Base-by-base conservation (phyloP, 805 yeast species). In the Metschnikowia colocasiae region DNA sequence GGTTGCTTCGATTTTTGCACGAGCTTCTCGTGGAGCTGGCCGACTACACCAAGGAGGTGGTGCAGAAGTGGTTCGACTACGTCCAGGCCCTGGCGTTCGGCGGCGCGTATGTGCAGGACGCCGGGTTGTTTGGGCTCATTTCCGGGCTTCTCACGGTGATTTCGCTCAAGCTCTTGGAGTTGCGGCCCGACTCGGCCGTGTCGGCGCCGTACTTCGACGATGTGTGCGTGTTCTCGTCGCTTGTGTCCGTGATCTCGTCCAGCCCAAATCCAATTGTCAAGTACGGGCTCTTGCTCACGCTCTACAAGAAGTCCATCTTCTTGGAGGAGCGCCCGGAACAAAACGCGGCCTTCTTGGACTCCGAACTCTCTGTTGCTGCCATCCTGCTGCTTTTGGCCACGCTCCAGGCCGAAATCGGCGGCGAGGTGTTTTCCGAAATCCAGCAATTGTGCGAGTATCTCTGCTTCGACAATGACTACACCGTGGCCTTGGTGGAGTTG, bases 251-350 rank as follows among this genome's bases (percentile, higher is more conserved):
- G 15, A 46, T 65, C 4, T 58, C 64, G 8, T 13, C 37, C 18
- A 32, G 39, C 23, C 57, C 74, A 1, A 78, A 78, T 50, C 66
- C 86, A 2, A 60, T 84, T 9, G 66, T 82, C 0, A 60, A 80
- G 37, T 85, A 83, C 58, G 75, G 80, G 19, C 86, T 92, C 92
- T 77, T 87, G 26, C 76, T 83, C 12, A 61, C 82, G 9, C 59
- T 82, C 9, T 79, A 79, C 53, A 67, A 83, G 19, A 80, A 82
- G 50, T 69, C 71, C 6, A 66, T 73, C 18, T 57, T 76, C 2
- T 56, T 77, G n/a, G 73, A 72, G 37, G 76, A 74, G 34, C 58
- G 58, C 16, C 45, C 47, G 8, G 31, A 46, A 7, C 19, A 40
- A 65, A 72, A 25, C 59, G 36, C 49, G 9, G 37, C 50, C 3